Evolutionary conservation across 2,329 filamentous ascomycete genomes (phyloP).

Genomic region (Claviceps africana): DNA sequence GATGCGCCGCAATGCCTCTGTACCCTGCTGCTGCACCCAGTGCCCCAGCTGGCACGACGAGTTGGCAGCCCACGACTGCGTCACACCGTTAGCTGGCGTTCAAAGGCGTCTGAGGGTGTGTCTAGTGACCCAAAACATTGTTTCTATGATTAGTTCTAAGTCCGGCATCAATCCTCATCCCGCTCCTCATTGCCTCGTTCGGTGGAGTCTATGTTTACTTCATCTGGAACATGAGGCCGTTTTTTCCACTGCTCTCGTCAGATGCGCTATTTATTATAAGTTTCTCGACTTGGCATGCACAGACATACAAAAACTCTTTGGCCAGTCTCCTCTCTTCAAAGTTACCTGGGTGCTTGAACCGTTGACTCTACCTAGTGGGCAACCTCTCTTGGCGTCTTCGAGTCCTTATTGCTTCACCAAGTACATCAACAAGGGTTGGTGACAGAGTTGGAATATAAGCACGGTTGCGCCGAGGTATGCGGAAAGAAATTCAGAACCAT

Average conservation of each 20-base stretch:
- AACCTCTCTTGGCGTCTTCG: not conserved
- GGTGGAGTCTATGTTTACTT: not conserved
- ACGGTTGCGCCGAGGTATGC: slow-evolving; percentile 7
- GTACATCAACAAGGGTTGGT: not conserved
- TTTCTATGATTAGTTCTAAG: not conserved
- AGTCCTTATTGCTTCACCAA: not conserved
- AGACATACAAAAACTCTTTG: not conserved
- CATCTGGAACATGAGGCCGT: not conserved
- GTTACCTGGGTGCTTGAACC: not conserved
- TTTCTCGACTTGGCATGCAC: not conserved
- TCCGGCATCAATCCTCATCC: not conserved
- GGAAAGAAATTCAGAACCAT: not conserved
- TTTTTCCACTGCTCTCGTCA: not conserved
- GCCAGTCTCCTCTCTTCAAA: not conserved
- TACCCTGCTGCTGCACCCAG: slow-evolving; percentile 1
- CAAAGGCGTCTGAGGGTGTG: not conserved
- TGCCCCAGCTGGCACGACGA: not conserved
- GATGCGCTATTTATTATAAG: not conserved
- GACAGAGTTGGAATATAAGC: slow-evolving; percentile 4
- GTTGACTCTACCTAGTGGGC: not conserved
- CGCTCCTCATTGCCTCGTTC: not conserved
- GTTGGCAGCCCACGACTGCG: not conserved
- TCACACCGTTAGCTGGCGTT: slow-evolving; percentile 3
- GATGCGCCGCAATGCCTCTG: not conserved
- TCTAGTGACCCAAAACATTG: not conserved